Percentiles rank a stretch among this genome's conserved stretches.
Evolutionary conservation across 768 basidiomycete species (phyloP).

Genomic region (Termitomyces sp.): DNA sequence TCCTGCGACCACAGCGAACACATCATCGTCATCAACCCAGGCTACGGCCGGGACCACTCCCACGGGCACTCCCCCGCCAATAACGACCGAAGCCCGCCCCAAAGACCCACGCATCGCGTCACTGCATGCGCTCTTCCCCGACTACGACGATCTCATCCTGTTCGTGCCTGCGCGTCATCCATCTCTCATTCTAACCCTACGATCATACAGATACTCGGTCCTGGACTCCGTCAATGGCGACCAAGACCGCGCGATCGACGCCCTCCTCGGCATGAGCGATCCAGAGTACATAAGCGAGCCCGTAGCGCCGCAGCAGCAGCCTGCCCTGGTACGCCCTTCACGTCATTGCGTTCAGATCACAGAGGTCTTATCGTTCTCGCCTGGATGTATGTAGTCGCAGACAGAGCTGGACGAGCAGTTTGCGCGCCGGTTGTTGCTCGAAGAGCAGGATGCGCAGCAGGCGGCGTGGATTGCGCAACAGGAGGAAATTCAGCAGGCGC

Average conservation of each 20-base stretch:
- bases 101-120: constrained; percentile 48
- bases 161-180: constrained; percentile 27
- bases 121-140: constrained; percentile 72
- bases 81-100: background rate
- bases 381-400: constrained; percentile 38
- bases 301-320: constrained; percentile 18
- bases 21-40: background rate
- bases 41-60: background rate
- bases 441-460: constrained; percentile 48
- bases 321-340: background rate
- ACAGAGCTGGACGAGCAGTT: constrained; percentile 78
- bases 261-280: constrained; percentile 82
- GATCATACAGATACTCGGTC: constrained; percentile 50
- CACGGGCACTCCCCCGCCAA: background rate
- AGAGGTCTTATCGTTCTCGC: too few relatives aligned
- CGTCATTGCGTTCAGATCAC: too few relatives aligned
- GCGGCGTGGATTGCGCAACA: constrained; percentile 30
- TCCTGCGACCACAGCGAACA: constrained; percentile 1
- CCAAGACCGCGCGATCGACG: constrained; percentile 74
- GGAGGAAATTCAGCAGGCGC: constrained; percentile 18
- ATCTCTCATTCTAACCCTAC: background rate
- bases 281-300: constrained; percentile 59
- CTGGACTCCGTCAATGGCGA: constrained; percentile 69
- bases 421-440: constrained; percentile 66
- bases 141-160: constrained; percentile 74